Evolutionary conservation across 2,329 filamentous ascomycete species (phyloP), one percentile per base, ranked within the genome.

Genomic region (Raffaelea deltoideospora): DNA sequence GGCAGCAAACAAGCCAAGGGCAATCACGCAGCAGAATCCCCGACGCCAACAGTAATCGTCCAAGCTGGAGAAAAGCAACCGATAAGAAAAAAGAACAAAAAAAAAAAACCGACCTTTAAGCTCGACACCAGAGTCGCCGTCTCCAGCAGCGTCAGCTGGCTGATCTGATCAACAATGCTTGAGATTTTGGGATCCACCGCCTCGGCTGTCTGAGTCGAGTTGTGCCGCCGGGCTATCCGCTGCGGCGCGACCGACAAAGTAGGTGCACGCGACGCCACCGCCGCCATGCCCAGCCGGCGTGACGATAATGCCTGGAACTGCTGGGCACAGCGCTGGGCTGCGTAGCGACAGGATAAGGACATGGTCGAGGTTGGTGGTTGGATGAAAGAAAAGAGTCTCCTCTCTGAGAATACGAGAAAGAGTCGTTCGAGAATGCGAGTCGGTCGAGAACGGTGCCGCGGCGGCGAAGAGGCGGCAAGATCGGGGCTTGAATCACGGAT

Each of bases 111-210:
- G 63, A 96, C 90, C 82, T 98, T 99, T 56, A 99, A 68, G 61
- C 77, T 85, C 37, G 87, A 77, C 37, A 99, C 90, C 42, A 99
- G 69, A 57, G 96, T 90, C 40, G 92, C 88, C 28, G 90, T 98
- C 72, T 99, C 92, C 52, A 99, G 66, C 41, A 99, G 71, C 31
- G 87, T 98, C 72, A 99, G 79, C 73, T 90, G 79, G 64, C 88
- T 93, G 61, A 99, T 98, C 64, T 98, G 87, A 59, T 98, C 87
- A 53, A 99, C 90, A 54, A 99, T 98, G 41, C 73, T 75, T 50
- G 78, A 62, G 52, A 99, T 94, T 73, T 98, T 98, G 45, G 90
- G 86, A 63, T 83, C 93, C 43, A 66, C 60, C n/a, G n/a, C n/a
- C n/a, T n/a, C n/a, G 39, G 74, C 76, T 38, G 74, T 76, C 51